Evolutionary conservation across 2,329 filamentous ascomycete genomes (phyloP), one percentile per base, ranked within the genome.

Genomic region (Penicillium sp.): DNA sequence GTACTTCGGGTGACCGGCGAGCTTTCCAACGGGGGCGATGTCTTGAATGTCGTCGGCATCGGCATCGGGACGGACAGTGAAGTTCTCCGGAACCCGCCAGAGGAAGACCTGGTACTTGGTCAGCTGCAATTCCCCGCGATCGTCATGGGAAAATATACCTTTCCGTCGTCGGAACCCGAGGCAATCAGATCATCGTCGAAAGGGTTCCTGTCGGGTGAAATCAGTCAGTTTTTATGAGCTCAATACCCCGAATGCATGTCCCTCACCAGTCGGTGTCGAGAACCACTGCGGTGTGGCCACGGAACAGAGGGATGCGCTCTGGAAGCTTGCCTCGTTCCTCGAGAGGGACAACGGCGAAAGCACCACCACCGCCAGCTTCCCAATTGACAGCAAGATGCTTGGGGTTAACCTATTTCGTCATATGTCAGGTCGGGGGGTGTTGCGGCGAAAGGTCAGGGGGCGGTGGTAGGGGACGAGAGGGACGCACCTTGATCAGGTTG

Each of bases 361-460:
- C 94, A 76, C 95, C 95, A 73, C 95, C 95, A 66, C 95, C 95
- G 77, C 92, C 91, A 42, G 95, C 86, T 81, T 99, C 94, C 95
- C 95, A 99, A 85, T 99, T 99, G 82, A 99, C 93, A 6, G 95
- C 90, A 71, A 99, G 86, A 79, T 95, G 98, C 79, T 96, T 89
- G 54, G 95, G 93, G 80, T 99, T 99, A 78, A 88, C 95, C 93
- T 96, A 76, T 72, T 63, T 55, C 49, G 30, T 50, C 47, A 53
- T 70, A 62, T 58, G 58, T 72, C 74, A 70, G 67, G 62, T 53
- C 58, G 45, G 57, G 53, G 58, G 55, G 53, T 56, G 61, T 56
- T 47, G 58, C 53, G 55, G 59, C 58, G 71, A 70, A 66, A 60
- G 62, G 58, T 60, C 65, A 70, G 70, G 72, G 72, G 73, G 68